Conservation (phyloP, 140 eudicot species). For the Bidens hawaiensis region DNA sequence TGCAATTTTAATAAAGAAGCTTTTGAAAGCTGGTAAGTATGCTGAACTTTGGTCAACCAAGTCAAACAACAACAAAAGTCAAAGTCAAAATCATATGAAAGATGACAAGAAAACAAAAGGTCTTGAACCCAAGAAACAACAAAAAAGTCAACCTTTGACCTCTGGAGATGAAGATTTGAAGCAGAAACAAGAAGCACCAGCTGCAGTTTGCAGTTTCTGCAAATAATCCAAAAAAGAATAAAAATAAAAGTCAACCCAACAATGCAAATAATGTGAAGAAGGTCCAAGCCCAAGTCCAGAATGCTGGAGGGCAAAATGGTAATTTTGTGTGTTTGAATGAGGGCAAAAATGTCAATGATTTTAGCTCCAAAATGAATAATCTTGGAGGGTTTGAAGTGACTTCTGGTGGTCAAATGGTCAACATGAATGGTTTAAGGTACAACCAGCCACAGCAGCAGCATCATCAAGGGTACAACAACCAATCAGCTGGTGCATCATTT, state of each 20-base stretch:
- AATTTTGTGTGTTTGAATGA: conserved; percentile 30
- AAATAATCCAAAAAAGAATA: conserved; percentile 12
- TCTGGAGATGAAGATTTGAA: conserved; percentile 43
- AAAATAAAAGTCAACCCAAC: conserved; percentile 33
- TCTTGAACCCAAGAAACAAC: conserved; percentile 49
- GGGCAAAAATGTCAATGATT: conserved; percentile 39
- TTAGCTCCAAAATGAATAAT: conserved; percentile 37
- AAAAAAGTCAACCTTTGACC: conserved; percentile 28
- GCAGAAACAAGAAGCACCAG: conserved; percentile 49
- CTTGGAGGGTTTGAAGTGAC: conserved; percentile 36
- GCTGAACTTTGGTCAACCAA: conserved; percentile 72
- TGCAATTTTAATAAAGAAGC: conserved; percentile 53
- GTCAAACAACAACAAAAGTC: conserved; percentile 31
- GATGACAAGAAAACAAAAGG: conserved; percentile 47
- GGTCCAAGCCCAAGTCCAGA: too few species aligned
- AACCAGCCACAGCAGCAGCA: conserved; percentile 25
- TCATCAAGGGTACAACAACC: conserved; percentile 21
- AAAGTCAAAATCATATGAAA: conserved; percentile 41
- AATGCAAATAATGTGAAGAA: conserved; percentile 33
- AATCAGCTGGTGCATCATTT: conserved; percentile 35
- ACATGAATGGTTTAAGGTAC: conserved; percentile 41
- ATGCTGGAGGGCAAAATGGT: conserved; percentile 30
- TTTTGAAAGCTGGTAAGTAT: conserved; percentile 65
- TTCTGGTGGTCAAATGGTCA: conserved; percentile 29
- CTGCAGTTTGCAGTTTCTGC: conserved; percentile 26